Conservation (phyloP, 1,284 basidiomycete species). For the Clitocybe nebularis region DNA sequence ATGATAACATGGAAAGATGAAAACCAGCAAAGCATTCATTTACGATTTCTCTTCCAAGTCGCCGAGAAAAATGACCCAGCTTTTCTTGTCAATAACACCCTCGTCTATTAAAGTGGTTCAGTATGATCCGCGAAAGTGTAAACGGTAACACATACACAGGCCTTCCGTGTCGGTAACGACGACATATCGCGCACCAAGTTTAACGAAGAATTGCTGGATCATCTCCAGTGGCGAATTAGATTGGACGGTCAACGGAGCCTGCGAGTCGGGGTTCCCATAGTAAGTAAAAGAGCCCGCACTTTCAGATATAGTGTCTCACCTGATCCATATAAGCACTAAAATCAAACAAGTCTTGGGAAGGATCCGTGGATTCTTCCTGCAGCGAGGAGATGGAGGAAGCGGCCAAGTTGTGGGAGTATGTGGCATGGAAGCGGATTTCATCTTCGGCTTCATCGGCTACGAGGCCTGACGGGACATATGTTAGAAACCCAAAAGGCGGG, state of each 20-base stretch:
- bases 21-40: too few relatives aligned
- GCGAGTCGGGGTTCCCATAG: too few relatives aligned
- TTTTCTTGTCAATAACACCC: constrained; percentile 91
- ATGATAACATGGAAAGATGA: constrained; percentile 7
- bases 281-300: constrained; percentile 1
- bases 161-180: constrained; percentile 83
- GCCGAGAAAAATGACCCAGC: constrained; percentile 81
- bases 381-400: constrained; percentile 62
- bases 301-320: constrained; percentile 36
- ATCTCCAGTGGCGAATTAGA: constrained; percentile 85
- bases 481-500: constrained; percentile 8
- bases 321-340: constrained; percentile 90
- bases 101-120: constrained; percentile 50
- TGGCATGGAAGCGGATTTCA: constrained; percentile 59
- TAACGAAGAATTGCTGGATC: constrained; percentile 88
- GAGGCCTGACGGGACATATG: constrained; percentile 47
- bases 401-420: constrained; percentile 38
- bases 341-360: constrained; percentile 66
- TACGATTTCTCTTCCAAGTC: constrained; percentile 60
- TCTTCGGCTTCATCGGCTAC: constrained; percentile 73
- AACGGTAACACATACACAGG: constrained; percentile 53
- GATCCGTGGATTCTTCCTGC: constrained; percentile 33
- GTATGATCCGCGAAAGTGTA: constrained; percentile 4
- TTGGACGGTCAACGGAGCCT: constrained; percentile 83
- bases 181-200: constrained; percentile 88